Base-by-base conservation (phyloP, 2,329 filamentous ascomycete species). In the Fusarium oligoseptatum region DNA sequence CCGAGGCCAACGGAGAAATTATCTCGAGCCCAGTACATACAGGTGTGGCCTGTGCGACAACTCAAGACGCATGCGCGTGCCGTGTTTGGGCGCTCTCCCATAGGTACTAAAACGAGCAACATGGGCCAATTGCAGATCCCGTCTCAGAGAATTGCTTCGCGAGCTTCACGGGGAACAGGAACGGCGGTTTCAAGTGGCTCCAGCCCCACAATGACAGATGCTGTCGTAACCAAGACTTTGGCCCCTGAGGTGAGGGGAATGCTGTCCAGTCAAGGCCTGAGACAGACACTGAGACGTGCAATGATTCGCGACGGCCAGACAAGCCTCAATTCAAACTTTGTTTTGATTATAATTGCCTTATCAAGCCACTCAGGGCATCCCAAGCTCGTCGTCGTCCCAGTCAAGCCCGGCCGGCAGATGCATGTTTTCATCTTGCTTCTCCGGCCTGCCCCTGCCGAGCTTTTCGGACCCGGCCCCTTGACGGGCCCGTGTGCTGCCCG, bases 161-260 rank as follows among this genome's bases (percentile, higher is more conserved):
- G 29, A 56, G 48, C 55, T 39, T 52, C 55, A 45, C 50, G 50
- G 45, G 75, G 60, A 67, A 68, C 67, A 73, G 66, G 57, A 61
- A 74, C 69, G 75, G 76, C 67, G 76, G 76, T 78, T 78, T 78
- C 76, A 78, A 77, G 72, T 75, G 72, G 61, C 71, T 71, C 65
- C 15, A 8, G 67, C 67, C 68, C 73, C 76, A 75, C 76, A 24
- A 20, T 73, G 45, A 62, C 70, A 70, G 64, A 75, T 72, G 68
- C 60, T 74, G 52, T 67, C 65, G 58, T 74, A 75, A 62, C 50
- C 62, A 24, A 32, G 62, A 64, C n/a, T 55, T 10, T 48, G 50
- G 52, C 66, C 57, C 66, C 63, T 75, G 55, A 74, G 45, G 64
- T 41, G 72, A 67, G 72, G 65, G 75, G 48, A 67, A 62, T 74